Evolutionary conservation across 306 rosid genomes (phyloP), one percentile per base, ranked within the genome.

Genomic region (Pachyrhizus erosus): DNA sequence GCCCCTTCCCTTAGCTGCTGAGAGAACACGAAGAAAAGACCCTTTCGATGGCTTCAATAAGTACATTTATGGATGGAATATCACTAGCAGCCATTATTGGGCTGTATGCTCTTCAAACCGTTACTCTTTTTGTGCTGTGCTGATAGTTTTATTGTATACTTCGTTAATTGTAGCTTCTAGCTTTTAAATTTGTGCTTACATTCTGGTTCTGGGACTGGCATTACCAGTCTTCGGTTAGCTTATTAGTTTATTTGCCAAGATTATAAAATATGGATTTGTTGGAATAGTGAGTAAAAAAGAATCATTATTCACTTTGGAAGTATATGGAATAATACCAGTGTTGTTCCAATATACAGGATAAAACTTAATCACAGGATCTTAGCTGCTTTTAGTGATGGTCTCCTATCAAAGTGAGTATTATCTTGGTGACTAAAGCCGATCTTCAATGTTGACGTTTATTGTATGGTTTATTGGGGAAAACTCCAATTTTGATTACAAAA

Each of bases 11-110:
- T 88, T 94, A 75, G 94, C 98, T 29, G 89, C 86, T 0, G 76
- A 86, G 78, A 81, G 92, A 82, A 94, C 98, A 17, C 79, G 79
- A 45, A 87, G 95, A 52, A 86, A 69, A 80, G 95, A 92, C 84
- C 95, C 97, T 77, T 85, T 86, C 27, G 43, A 87, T 1, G 87
- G 81, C 40, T 92, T 90, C 82, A 73, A 84, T 12, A 78, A 70
- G 49, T 92, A 92, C 86, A 75, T 75, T 0, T 85, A 86, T 62
- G 98, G 98, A 27, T 94, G 98, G 98, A 88, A 94, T 86, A 89
- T 94, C 40, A 84, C 73, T 52, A 73, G 88, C 80, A 67, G 48
- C 14, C 95, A 94, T 86, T 92, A 94, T 80, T 87, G 87, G 88
- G 88, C 90, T 79, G 98, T 94, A 72, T 87, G 91, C 58, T 75